These are phyloP conservation scores for Tephrocybe sp. DNA, from an alignment of 768 basidiomycete genomes.

Conservation along the genomic window DNA sequence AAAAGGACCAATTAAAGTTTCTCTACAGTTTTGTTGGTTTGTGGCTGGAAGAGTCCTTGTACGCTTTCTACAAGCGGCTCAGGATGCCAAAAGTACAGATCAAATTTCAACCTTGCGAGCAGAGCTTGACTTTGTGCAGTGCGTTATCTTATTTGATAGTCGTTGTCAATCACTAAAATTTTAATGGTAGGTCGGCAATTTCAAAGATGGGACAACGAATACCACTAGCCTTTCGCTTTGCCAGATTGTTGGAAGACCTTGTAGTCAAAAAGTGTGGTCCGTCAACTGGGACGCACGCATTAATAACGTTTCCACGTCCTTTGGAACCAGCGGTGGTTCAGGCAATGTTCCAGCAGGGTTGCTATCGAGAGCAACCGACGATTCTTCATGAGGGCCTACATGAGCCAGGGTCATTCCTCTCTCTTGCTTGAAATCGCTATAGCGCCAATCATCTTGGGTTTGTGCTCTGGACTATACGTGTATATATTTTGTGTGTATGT, in stretches of 20 bases:
- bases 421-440: constrained; percentile 18
- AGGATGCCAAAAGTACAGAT: constrained; percentile 52
- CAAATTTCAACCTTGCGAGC: constrained; percentile 56
- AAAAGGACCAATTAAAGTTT: constrained; percentile 3
- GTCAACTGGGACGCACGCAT: constrained; percentile 23
- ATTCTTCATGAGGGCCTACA: constrained; percentile 32
- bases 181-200: constrained; percentile 47
- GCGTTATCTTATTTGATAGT: constrained; percentile 20
- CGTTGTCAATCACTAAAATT: neutral
- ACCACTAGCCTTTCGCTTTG: constrained; percentile 61
- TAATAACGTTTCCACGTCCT: constrained; percentile 34
- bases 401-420: constrained; percentile 34
- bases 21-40: constrained; percentile 64
- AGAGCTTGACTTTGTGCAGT: constrained; percentile 73
- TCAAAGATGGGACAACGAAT: constrained; percentile 62
- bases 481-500: neutral
- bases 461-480: neutral
- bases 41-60: constrained; percentile 62
- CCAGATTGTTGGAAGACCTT: constrained; percentile 54
- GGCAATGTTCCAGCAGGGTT: constrained; percentile 29
- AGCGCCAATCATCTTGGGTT: neutral
- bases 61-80: constrained; percentile 62
- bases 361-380: constrained; percentile 23
- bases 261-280: constrained; percentile 37
- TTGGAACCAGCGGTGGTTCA: constrained; percentile 28